A percentile compares a stretch with the other conserved stretches of the same genome.
phyloP scores from a whole-genome alignment of 257 asterid genomes.

The Solanum chiquidenum region DNA sequence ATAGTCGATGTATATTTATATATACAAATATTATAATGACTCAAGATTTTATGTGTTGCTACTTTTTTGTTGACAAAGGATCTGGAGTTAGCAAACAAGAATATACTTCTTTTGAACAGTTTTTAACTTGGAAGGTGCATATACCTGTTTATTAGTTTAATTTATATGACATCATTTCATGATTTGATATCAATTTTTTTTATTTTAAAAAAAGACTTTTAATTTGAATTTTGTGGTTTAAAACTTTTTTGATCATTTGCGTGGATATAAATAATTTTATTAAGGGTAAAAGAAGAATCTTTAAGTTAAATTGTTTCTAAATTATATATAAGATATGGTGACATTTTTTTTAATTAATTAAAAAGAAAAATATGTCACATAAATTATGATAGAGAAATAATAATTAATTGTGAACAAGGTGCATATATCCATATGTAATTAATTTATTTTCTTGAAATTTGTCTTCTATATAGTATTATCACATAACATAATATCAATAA shows the following conservation, averaged over 20 bases:
- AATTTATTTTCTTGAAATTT: not conserved
- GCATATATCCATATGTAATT: not conserved
- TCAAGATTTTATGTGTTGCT: not conserved
- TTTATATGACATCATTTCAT: too few relatives aligned
- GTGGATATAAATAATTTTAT: not conserved
- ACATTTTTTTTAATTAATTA: too few relatives aligned
- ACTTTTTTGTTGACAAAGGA: not conserved
- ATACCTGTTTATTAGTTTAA: too few relatives aligned
- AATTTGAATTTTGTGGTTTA: not conserved
- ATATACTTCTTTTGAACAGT: not conserved
- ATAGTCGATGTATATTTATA: not conserved
- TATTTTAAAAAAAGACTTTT: not conserved
- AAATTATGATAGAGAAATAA: not conserved
- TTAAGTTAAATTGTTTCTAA: too few relatives aligned
- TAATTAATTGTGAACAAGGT: too few relatives aligned
- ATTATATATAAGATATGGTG: not conserved
- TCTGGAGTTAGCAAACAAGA: not conserved
- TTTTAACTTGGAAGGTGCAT: not conserved
- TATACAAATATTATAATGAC: not conserved
- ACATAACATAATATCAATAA: not conserved
- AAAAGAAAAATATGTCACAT: not conserved
- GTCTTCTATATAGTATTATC: not conserved
- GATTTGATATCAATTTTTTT: too few relatives aligned
- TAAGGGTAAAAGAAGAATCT: too few relatives aligned
- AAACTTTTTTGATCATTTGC: too few relatives aligned